Evolutionary conservation across 2,329 filamentous ascomycete genomes (phyloP), one percentile per base, ranked within the genome.

Genomic region (Hirsutella thompsonii): DNA sequence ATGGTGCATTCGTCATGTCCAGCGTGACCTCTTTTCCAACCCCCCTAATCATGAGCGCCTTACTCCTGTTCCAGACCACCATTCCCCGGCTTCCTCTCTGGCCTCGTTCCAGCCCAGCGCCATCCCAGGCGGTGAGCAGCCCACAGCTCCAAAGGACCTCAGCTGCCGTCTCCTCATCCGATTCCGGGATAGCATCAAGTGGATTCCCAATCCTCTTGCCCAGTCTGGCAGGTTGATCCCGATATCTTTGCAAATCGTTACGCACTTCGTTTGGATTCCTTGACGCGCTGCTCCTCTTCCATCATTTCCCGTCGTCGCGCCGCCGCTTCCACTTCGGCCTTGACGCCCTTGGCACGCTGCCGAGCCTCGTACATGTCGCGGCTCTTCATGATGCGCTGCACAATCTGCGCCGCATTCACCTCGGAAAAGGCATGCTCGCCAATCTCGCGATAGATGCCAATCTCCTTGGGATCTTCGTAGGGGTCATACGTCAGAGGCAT

Each of bases 401-500:
- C 89, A 51, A 98, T 96, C 51, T 92, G 82, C 3, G 81, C 88
- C 1, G 90, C 88, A 60, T 96, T 95, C 47, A 96, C 88, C 46
- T 88, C 73, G 48, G 84, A 74, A 58, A 90, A 98, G 18, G 76
- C 69, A 62, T 98, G 92, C 39, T 68, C 61, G 10, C 75, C 74
- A 34, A 94, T 80, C 57, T 94, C 77, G 33, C 69, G 73, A 68
- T 94, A 94, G 55, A 98, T 87, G 28, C 82, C 81, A 69, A 94
- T 78, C 37, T 72, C 68, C 61, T 89, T 92, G 40, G 88, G 80
- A 13, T 79, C 85, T 21, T 72, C 69, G 64, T 96, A 95, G 1
- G 84, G 83, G 54, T 89, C 83, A 56, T 84, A 84, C 5, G 79
- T 85, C 20, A 79, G 57, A 55, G 79, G 83, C 68, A 94, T 92